phyloP scores from a whole-genome alignment of 1,139 yeast genomes.

The Scheffersomyces illinoinensis region DNA sequence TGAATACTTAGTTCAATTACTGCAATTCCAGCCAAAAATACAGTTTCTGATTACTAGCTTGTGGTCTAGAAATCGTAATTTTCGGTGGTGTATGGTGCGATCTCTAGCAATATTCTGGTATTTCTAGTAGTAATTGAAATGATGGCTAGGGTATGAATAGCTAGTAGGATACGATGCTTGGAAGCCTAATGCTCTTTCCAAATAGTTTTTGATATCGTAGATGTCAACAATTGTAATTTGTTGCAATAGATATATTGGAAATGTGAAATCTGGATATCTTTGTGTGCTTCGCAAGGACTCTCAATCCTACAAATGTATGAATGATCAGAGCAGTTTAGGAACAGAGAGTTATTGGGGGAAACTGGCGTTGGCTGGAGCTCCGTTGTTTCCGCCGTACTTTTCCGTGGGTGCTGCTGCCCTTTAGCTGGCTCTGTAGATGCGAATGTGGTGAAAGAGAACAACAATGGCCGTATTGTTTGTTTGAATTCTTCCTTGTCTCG shows the following conservation, averaged over 20 bases:
- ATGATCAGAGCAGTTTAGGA: neutral
- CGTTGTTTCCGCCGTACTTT: neutral
- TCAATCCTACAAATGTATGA: too few relatives aligned
- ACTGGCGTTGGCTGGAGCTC: neutral
- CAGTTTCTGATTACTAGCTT: too few relatives aligned
- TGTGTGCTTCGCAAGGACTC: neutral
- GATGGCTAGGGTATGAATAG: neutral
- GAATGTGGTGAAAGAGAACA: neutral
- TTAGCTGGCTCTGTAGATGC: neutral
- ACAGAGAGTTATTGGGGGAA: neutral
- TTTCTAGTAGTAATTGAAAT: neutral
- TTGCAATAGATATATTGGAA: neutral
- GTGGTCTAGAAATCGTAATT: neutral
- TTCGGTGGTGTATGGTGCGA: neutral
- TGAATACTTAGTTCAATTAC: too few relatives aligned
- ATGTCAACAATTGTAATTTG: neutral
- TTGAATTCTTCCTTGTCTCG: neutral
- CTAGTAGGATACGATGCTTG: neutral
- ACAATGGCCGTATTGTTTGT: neutral
- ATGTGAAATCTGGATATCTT: neutral
- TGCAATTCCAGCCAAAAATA: too few relatives aligned
- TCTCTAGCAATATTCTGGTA: neutral
- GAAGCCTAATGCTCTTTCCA: neutral
- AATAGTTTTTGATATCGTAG: neutral
- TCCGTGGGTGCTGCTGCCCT: neutral